Base-by-base conservation (phyloP, 371 early-diverging fungal genomes). In the Nematocida major region DNA sequence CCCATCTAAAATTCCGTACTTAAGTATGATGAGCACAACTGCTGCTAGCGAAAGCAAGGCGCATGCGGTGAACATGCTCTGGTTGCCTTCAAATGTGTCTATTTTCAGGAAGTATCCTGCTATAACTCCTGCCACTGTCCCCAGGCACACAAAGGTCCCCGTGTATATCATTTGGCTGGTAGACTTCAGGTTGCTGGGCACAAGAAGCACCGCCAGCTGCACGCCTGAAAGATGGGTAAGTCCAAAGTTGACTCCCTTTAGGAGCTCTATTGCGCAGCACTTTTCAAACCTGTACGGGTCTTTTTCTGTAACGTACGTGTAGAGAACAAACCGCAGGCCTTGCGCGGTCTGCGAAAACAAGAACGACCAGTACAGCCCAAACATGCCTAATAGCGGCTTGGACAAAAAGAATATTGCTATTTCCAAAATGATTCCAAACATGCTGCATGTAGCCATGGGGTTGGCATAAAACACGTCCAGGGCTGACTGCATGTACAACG, bases 201-300 rank as follows among this genome's bases (percentile, higher is more conserved):
- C 80, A 20, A 85, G 53, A 20, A 65, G 67, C 18, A 47, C 68
- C 11, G 85, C 85, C 20, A 86, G 51, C 26, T 85, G 83, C 22
- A 86, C 83, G 1, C 80, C 84, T 9, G 82, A 80, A 2, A 80
- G 77, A 54, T 86, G 85, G 1, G 84, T 82, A 2, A 86, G 54
- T 38, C 85, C 85, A 76, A 86, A 86, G 66, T 86, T 85, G 24
- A 86, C 51, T 39, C 86, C 86, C 63, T 85, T 86, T 20, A 85
- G 36, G 1, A 83, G 11, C 66, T 86, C 86, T 36, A 86, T 50
- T 9, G 73, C 0, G 54, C 86, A 86, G 32, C 51, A 42, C 18
- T 67, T 61, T 20, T 50, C 70, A 67, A 79, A 85, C 4, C 67
- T 66, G 68, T 84, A 69, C 0, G 49, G 34, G 26, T 40, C 48